A percentile compares a stretch with the other conserved stretches of the same genome.
These are phyloP conservation scores for Boletellus emodensis DNA, from an alignment of 768 basidiomycete species.

Conservation along the genomic window DNA sequence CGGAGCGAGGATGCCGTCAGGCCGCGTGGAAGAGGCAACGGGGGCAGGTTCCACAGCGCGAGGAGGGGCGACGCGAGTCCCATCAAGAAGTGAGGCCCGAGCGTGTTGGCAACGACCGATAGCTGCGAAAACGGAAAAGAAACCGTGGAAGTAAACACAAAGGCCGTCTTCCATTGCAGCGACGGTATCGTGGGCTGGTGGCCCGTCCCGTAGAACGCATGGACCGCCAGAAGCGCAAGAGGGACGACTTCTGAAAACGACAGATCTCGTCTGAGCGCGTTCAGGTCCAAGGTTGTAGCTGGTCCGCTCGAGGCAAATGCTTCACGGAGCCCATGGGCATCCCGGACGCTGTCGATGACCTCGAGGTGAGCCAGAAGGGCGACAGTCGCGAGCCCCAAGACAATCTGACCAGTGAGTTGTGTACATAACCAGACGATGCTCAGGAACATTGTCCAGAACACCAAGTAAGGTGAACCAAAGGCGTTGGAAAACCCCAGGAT, in stretches of 20 bases:
- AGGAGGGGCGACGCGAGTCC: conserved; percentile 68
- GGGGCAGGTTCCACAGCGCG: conserved; percentile 81
- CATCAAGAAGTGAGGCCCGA: conserved; percentile 66
- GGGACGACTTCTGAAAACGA: conserved; percentile 68
- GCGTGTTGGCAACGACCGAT: conserved; percentile 72
- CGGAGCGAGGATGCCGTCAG: conserved; percentile 40
- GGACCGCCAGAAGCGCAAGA: conserved; percentile 69
- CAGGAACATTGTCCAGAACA: conserved; percentile 73
- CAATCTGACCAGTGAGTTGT: conserved; percentile 81
- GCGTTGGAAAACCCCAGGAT: conserved; percentile 88
- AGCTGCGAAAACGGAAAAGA: conserved; percentile 70
- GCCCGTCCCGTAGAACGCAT: conserved; percentile 83
- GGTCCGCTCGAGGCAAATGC: conserved; percentile 49
- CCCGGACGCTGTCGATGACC: conserved; percentile 75
- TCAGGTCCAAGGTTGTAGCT: conserved; percentile 37
- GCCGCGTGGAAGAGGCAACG: conserved; percentile 35
- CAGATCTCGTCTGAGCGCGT: conserved; percentile 33
- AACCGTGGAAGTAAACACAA: conserved; percentile 68
- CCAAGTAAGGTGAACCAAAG: conserved; percentile 81
- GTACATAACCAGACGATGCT: conserved; percentile 49
- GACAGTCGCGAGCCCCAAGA: conserved; percentile 58
- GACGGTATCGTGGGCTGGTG: conserved; percentile 88
- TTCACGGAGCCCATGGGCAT: conserved; percentile 52
- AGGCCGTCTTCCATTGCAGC: conserved; percentile 95
- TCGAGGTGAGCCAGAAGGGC: conserved; percentile 78